A percentile compares a stretch with the other conserved stretches of the same genome.
These are phyloP conservation scores for Teunomyces lycoperdinae DNA, from an alignment of 805 yeast species.

Conservation along the genomic window DNA sequence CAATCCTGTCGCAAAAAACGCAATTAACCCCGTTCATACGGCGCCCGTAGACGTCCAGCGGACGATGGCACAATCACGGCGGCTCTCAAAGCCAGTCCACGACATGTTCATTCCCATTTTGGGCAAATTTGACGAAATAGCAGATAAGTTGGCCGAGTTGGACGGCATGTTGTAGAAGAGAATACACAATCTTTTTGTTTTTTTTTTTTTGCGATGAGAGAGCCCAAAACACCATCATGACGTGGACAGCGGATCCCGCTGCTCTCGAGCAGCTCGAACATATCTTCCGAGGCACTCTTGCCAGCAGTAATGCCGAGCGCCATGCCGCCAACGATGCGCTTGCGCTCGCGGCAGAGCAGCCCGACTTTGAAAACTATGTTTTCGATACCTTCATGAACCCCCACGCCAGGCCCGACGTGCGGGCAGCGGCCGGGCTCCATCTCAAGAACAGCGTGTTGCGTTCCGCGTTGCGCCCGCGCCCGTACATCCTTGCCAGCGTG, in stretches of 20 bases:
- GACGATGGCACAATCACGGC: slow-evolving; percentile 3
- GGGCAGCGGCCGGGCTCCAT: slow-evolving; percentile 87
- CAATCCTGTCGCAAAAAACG: slow-evolving; percentile 8
- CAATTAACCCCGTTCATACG: slow-evolving; percentile 1
- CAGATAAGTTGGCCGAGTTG: slow-evolving; percentile 40
- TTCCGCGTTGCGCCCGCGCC: slow-evolving; percentile 3
- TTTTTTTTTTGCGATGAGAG: slow-evolving; percentile 1
- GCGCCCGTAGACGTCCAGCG: no score
- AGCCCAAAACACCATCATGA: slow-evolving; percentile 21
- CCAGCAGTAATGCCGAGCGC: slow-evolving; percentile 54
- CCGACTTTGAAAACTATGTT: slow-evolving; percentile 80
- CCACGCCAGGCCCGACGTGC: slow-evolving; percentile 47
- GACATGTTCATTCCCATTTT: slow-evolving; percentile 59
- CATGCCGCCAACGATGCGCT: slow-evolving; percentile 70
- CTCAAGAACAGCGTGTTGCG: slow-evolving; percentile 68
- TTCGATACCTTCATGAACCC: slow-evolving; percentile 64
- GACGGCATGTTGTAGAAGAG: slow-evolving; percentile 16
- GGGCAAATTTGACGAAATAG: slow-evolving; percentile 44
- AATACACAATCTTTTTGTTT: not conserved
- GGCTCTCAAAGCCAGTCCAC: slow-evolving; percentile 40
- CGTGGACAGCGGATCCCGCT: slow-evolving; percentile 69
- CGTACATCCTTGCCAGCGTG: slow-evolving; percentile 43
- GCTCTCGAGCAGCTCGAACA: slow-evolving; percentile 62
- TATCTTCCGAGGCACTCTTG: slow-evolving; percentile 70
- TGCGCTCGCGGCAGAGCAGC: slow-evolving; percentile 62